These are phyloP conservation scores for Pyronema domesticum DNA, from an alignment of 495 filamentous ascomycete genomes.

Conservation along the genomic window DNA sequence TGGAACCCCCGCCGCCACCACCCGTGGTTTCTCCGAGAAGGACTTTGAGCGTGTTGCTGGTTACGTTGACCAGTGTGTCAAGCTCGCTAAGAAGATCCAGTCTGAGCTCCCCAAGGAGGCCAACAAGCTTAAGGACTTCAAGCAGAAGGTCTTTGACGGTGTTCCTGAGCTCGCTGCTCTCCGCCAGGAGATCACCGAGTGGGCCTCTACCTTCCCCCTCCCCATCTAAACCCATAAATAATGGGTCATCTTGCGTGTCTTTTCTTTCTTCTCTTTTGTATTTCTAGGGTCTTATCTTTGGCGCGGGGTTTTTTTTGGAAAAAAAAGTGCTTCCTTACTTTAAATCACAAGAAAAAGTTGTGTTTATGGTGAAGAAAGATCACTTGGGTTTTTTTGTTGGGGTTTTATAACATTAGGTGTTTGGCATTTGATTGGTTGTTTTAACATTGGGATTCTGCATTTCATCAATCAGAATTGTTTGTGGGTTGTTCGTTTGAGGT, in stretches of 20 bases:
- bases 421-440: no score
- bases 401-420: not conserved
- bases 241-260: not conserved
- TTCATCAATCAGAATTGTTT: not conserved
- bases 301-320: conserved; percentile 4
- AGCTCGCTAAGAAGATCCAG: conserved; percentile 72
- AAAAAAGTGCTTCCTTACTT: conserved; percentile 5
- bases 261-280: conserved; percentile 7
- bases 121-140: conserved; percentile 99
- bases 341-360: conserved; percentile 12
- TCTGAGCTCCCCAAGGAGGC: conserved; percentile 73
- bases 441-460: not conserved
- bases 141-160: conserved; percentile 65
- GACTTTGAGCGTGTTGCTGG: conserved; percentile 80
- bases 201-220: conserved; percentile 84
- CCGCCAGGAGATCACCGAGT: conserved; percentile 72
- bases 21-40: conserved; percentile 77
- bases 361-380: not conserved
- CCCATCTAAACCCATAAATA: conserved; percentile 36
- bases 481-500: not conserved
- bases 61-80: conserved; percentile 75
- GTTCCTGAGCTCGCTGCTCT: conserved; percentile 62
- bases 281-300: conserved; percentile 3
- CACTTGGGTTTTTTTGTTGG: not conserved
- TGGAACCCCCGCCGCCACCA: conserved; percentile 93